Conservation (phyloP, 129 eudicot genomes). For the Artemisia argyi region DNA sequence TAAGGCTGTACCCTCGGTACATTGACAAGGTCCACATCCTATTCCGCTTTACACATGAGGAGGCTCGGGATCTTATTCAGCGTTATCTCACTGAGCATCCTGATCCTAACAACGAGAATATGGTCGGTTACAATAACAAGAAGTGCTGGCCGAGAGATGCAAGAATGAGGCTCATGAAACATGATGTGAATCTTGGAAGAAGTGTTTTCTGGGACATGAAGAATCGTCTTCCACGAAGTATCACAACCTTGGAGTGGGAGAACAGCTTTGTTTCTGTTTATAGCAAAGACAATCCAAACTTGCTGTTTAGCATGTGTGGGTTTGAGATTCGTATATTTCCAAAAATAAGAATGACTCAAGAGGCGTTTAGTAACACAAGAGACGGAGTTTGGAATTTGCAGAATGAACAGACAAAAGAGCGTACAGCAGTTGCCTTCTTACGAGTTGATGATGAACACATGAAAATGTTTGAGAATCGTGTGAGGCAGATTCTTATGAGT, state of each 20-base stretch:
- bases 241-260: no score
- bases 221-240: no score
- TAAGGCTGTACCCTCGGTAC: slow-evolving; percentile 86
- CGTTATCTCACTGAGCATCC: no score
- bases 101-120: no score
- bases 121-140: no score
- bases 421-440: slow-evolving; percentile 90
- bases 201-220: no score
- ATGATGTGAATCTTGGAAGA: no score
- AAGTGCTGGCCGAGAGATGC: no score
- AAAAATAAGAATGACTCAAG: slow-evolving; percentile 94
- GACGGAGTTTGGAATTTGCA: slow-evolving; percentile 97
- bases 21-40: slow-evolving; percentile 93
- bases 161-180: background rate
- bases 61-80: no score
- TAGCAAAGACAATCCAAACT: no score
- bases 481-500: slow-evolving; percentile 95
- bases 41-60: slow-evolving; percentile 48
- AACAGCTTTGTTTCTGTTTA: no score
- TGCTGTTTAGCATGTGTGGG: slow-evolving; percentile 31
- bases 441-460: slow-evolving; percentile 96
- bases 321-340: slow-evolving; percentile 95
- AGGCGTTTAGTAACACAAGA: slow-evolving; percentile 91
- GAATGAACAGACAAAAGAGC: slow-evolving; percentile 96
- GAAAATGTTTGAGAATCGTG: slow-evolving; percentile 96